Evolutionary conservation across 345 rosid species (phyloP), one percentile per base, ranked within the genome.

Genomic region (Durio zibethinus): DNA sequence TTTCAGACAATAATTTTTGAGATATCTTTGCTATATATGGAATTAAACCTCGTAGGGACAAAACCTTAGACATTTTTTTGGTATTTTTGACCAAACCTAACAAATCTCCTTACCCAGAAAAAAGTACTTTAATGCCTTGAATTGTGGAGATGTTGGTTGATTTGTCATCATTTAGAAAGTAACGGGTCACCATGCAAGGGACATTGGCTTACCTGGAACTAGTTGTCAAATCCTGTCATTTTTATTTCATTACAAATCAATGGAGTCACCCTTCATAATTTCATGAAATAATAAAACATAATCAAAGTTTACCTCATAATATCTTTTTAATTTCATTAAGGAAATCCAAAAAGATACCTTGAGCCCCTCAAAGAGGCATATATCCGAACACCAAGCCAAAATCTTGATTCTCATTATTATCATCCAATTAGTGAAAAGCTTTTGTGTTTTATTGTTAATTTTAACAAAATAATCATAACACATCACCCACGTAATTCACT

Each of bases 61-160:
- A 73, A 33, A 35, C 14, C 36, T 54, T 21, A 54, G 35, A 21
- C 50, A 10, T 25, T 36, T 72, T 54, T 2, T 4, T 1, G 10
- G 31, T 10, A 9, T 23, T 25, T 60, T 74, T 43, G 25, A 74
- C 43, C 66, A 60, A 59, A 15, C 25, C 50, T 21, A 59, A 27
- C 21, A 74, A 59, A 60, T 40, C 15, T 40, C 47, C 25, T 18
- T 27, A 60, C 56, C 54, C 5, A 59, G 2, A 16, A 48, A 52
- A 60, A 25, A 18, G 50, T 16, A 42, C 42, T 74, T 60, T 29
- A 5, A 60, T 42, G 57, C 42, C 69, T 61, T 74, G 3, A 45
- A 60, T 61, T 74, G 40, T 29, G 77, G 77, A 60, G 16, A 60
- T 12, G 53, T 60, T 74, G 77, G 77, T 60, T 60, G 66, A 43